Evolutionary conservation across 2,329 filamentous ascomycete species (phyloP), one percentile per base, ranked within the genome.

Genomic region (Penicillium sp.): DNA sequence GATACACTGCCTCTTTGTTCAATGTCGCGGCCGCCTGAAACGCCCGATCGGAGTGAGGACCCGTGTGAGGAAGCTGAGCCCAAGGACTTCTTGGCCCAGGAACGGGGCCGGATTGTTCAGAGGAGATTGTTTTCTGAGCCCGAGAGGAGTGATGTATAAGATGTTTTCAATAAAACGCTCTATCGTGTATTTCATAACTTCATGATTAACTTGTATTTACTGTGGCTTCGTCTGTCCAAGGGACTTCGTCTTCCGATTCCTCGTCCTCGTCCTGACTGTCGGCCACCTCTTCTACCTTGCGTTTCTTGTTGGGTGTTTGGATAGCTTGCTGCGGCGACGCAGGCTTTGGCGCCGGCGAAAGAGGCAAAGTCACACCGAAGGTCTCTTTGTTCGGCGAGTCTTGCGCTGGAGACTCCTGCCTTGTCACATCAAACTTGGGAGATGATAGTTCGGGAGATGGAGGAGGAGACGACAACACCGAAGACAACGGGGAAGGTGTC

Each of bases 261-360:
- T 77, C 77, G 24, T 70, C 70, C 32, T 77, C 77, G 34, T 77
- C 76, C 46, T 78, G 75, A 43, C 75, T 78, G 56, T 78, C 75
- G 2, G 73, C 72, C 29, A 77, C 69, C 59, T 79, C 76, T 36
- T 72, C 68, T 14, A 72, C 67, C 54, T 79, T 79, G 22, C 77
- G 72, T 59, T 79, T 79, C 16, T 70, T 61, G 34, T 36, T 59
- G 50, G 65, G 57, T 21, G 59, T 53, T 32, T 38, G 52, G 9
- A 49, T 47, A 21, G 52, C 47, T 10, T 32, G 13, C 22, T 38
- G 40, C 2, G 47, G 38, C 34, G 47, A 39, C 24, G 31, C 32
- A 1, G 18, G 39, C 21, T 49, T 49, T 9, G 44, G 18, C 1
- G 32, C 11, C 38, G 9, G 9, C 38, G 29, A 32, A 2, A 10